phyloP scores from a whole-genome alignment of 495 filamentous ascomycete species.

The Lasiosphaeris hirsuta region DNA sequence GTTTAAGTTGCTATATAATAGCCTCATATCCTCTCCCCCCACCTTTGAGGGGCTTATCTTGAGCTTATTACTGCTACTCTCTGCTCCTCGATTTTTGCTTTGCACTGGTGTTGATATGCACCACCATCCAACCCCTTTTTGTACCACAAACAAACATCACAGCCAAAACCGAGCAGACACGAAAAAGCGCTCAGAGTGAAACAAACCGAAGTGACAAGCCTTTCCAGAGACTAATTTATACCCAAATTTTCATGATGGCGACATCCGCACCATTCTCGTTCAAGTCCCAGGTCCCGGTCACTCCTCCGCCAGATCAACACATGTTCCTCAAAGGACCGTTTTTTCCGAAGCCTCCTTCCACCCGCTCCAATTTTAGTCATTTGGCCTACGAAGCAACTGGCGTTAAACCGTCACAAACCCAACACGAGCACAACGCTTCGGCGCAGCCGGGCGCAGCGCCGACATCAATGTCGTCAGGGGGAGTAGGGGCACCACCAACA shows the following conservation, averaged over 20 bases:
- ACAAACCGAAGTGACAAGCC: background rate
- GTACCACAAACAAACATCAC: background rate
- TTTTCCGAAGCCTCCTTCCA: slow-evolving; percentile 4
- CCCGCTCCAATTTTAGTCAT: slow-evolving; percentile 5
- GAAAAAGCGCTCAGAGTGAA: background rate
- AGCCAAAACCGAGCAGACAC: background rate
- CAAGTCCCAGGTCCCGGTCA: slow-evolving; percentile 26
- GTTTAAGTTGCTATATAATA: slow-evolving; percentile 1
- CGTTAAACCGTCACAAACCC: slow-evolving; percentile 7
- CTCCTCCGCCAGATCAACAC: slow-evolving; percentile 30
- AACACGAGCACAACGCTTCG: background rate
- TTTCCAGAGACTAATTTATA: background rate
- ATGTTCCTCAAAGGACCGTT: slow-evolving; percentile 22
- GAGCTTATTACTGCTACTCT: slow-evolving; percentile 5
- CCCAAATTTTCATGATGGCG: slow-evolving; percentile 16
- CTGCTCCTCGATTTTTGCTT: background rate
- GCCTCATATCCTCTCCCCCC: background rate
- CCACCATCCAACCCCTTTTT: background rate
- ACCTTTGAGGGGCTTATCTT: slow-evolving; percentile 4
- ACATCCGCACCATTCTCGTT: slow-evolving; percentile 26
- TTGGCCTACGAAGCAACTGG: slow-evolving; percentile 6
- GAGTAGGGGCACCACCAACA: too few species aligned
- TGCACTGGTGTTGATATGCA: background rate
- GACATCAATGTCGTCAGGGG: background rate
- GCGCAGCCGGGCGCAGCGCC: background rate